These are phyloP conservation scores for Trametes villosa DNA, from an alignment of 768 basidiomycete genomes.

Conservation along the genomic window DNA sequence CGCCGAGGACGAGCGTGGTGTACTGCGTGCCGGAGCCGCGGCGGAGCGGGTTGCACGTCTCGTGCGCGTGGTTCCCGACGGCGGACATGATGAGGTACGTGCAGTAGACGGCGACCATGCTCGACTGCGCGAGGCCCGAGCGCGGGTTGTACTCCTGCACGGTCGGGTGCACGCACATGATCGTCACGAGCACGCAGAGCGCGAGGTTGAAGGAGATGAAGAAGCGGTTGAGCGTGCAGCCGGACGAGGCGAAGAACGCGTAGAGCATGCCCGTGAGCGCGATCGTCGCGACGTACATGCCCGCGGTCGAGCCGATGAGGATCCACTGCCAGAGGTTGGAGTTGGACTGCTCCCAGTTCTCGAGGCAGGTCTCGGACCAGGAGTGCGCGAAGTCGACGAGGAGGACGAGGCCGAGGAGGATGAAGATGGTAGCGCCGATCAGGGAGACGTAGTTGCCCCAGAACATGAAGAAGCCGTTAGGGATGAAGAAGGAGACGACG, in stretches of 20 bases:
- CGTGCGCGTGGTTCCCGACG: slow-evolving; percentile 88
- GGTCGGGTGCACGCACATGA: slow-evolving; percentile 80
- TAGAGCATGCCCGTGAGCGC: slow-evolving; percentile 89
- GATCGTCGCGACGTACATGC: slow-evolving; percentile 84
- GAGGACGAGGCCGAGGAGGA: slow-evolving; percentile 94
- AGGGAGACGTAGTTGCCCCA: slow-evolving; percentile 95
- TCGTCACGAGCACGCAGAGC: slow-evolving; percentile 76
- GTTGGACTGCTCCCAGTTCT: slow-evolving; percentile 89
- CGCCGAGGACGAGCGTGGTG: slow-evolving; percentile 88
- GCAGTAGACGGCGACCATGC: slow-evolving; percentile 98
- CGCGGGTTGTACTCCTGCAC: slow-evolving; percentile 94
- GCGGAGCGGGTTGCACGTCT: slow-evolving; percentile 87
- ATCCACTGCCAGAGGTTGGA: slow-evolving; percentile 97
- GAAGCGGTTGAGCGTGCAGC: slow-evolving; percentile 92
- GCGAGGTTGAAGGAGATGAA: slow-evolving; percentile 95
- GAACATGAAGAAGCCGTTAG: slow-evolving; percentile 97
- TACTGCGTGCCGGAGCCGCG: slow-evolving; percentile 72
- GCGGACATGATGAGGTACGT: slow-evolving; percentile 95
- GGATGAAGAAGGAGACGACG: slow-evolving; percentile 88
- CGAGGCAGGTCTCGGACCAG: slow-evolving; percentile 96
- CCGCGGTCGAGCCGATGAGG: slow-evolving; percentile 89
- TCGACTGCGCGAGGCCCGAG: slow-evolving; percentile 92
- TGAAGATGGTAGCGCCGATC: slow-evolving; percentile 92
- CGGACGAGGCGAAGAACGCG: slow-evolving; percentile 86
- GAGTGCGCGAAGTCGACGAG: slow-evolving; percentile 98